These are phyloP conservation scores for Cucumis hystrix DNA, from an alignment of 306 rosid genomes.

Conservation along the genomic window DNA sequence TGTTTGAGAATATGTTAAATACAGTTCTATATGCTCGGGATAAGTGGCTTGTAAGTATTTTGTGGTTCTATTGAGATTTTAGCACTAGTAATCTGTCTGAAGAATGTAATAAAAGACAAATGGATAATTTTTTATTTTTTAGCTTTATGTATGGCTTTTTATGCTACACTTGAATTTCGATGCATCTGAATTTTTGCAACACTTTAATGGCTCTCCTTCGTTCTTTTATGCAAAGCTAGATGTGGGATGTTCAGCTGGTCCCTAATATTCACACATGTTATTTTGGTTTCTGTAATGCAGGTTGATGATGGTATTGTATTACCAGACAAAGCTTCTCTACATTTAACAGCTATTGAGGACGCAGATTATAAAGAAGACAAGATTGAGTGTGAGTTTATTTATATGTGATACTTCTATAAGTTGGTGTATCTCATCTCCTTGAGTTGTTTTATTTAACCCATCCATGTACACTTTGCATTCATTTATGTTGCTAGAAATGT, in stretches of 20 bases:
- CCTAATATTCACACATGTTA: neutral
- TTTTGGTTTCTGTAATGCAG: constrained; percentile 20
- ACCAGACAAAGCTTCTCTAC: constrained; percentile 82
- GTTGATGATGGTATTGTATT: constrained; percentile 68
- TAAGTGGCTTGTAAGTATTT: constrained; percentile 87
- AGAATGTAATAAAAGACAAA: neutral
- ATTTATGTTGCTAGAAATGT: neutral
- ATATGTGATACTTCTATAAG: constrained; percentile 6
- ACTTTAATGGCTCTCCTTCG: neutral
- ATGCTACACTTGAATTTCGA: neutral
- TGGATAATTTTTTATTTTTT: neutral
- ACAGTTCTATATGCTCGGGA: constrained; percentile 94
- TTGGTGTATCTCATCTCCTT: neutral
- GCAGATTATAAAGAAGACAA: constrained; percentile 96
- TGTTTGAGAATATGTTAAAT: constrained; percentile 95
- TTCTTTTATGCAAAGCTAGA: neutral
- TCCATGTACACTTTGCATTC: neutral
- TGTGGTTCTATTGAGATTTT: neutral
- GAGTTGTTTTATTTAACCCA: neutral
- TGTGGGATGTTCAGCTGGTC: neutral
- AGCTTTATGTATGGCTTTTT: neutral
- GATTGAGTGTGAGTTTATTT: constrained; percentile 73
- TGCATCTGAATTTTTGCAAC: neutral
- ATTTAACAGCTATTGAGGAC: constrained; percentile 87
- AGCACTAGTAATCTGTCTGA: neutral